Percentiles rank a stretch among this genome's conserved stretches.
These are phyloP conservation scores for Metschnikowia hibisci DNA, from an alignment of 805 yeast species.

Conservation along the genomic window DNA sequence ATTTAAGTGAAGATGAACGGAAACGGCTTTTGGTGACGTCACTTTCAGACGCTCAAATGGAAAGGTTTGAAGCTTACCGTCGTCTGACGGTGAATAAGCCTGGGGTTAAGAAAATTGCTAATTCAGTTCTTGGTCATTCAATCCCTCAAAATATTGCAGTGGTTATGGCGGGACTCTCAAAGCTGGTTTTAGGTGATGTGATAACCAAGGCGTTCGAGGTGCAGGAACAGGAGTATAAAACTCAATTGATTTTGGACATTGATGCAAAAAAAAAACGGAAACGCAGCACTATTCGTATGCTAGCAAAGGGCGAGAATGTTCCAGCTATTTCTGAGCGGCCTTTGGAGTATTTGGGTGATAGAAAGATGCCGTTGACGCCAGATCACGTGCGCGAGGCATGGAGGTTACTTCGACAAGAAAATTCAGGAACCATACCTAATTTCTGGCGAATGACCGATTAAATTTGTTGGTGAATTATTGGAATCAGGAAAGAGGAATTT, in stretches of 20 bases:
- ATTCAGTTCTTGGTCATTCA: slow-evolving; percentile 72
- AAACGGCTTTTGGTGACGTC: slow-evolving; percentile 62
- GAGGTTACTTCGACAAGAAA: slow-evolving; percentile 68
- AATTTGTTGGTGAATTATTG: neutral
- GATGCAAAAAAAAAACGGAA: slow-evolving; percentile 36
- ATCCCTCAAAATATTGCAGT: slow-evolving; percentile 77
- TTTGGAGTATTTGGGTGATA: slow-evolving; percentile 39
- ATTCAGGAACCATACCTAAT: slow-evolving; percentile 55
- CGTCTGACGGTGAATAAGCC: slow-evolving; percentile 60
- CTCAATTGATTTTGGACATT: slow-evolving; percentile 32
- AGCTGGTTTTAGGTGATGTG: slow-evolving; percentile 85
- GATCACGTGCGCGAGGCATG: slow-evolving; percentile 88
- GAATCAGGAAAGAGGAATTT: too few species aligned
- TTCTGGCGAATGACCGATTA: slow-evolving; percentile 49
- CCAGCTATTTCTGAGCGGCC: slow-evolving; percentile 19
- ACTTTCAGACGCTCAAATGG: slow-evolving; percentile 79
- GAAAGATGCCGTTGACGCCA: slow-evolving; percentile 64
- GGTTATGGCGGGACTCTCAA: slow-evolving; percentile 80
- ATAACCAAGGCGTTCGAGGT: slow-evolving; percentile 76
- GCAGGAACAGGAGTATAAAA: slow-evolving; percentile 53
- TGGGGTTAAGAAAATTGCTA: slow-evolving; percentile 77
- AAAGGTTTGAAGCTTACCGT: slow-evolving; percentile 80
- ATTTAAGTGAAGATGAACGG: slow-evolving; percentile 48
- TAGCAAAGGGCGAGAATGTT: slow-evolving; percentile 35
- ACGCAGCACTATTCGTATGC: slow-evolving; percentile 30